Evolutionary conservation across 495 filamentous ascomycete genomes (phyloP).

Genomic region (Penicillium antarcticum): DNA sequence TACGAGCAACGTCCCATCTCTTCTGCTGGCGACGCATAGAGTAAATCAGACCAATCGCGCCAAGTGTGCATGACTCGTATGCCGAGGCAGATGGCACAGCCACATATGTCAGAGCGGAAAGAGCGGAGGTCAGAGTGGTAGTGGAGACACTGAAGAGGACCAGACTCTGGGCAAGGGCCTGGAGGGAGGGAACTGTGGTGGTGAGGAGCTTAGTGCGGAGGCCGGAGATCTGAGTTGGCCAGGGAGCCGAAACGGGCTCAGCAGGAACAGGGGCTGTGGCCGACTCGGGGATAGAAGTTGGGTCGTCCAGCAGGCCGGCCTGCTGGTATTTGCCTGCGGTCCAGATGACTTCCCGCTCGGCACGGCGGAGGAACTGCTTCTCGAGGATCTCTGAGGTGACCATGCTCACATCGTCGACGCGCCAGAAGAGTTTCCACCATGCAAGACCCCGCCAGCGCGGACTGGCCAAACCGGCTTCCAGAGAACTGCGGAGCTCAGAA

Average conservation of each 20-base stretch:
- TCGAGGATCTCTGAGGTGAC: constrained; percentile 73
- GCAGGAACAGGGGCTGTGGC: constrained; percentile 8
- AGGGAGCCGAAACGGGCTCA: constrained; percentile 25
- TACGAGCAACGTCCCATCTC: constrained; percentile 69
- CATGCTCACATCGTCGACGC: constrained; percentile 84
- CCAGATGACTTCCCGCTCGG: constrained; percentile 74
- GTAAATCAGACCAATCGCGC: constrained; percentile 71
- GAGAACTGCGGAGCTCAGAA: constrained; percentile 72
- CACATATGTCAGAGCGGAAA: constrained; percentile 68
- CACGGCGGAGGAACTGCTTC: constrained; percentile 65
- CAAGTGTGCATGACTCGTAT: constrained; percentile 79
- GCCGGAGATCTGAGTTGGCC: constrained; percentile 42
- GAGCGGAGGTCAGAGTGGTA: constrained; percentile 55
- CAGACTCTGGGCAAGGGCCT: constrained; percentile 75
- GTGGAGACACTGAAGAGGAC: constrained; percentile 71
- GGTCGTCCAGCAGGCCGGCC: constrained; percentile 50
- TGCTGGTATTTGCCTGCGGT: constrained; percentile 77
- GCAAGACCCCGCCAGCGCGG: constrained; percentile 68
- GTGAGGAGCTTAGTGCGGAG: constrained; percentile 54
- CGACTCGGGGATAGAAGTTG: constrained; percentile 7
- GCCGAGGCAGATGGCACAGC: constrained; percentile 51
- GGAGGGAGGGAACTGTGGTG: constrained; percentile 68
- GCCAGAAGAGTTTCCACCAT: constrained; percentile 97
- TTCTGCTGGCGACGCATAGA: constrained; percentile 71
- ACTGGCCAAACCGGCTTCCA: constrained; percentile 69